A percentile compares a stretch with the other conserved stretches of the same genome.
These are phyloP conservation scores for Exophiala viscosa DNA, from an alignment of 2,329 filamentous ascomycete genomes.

Conservation along the genomic window DNA sequence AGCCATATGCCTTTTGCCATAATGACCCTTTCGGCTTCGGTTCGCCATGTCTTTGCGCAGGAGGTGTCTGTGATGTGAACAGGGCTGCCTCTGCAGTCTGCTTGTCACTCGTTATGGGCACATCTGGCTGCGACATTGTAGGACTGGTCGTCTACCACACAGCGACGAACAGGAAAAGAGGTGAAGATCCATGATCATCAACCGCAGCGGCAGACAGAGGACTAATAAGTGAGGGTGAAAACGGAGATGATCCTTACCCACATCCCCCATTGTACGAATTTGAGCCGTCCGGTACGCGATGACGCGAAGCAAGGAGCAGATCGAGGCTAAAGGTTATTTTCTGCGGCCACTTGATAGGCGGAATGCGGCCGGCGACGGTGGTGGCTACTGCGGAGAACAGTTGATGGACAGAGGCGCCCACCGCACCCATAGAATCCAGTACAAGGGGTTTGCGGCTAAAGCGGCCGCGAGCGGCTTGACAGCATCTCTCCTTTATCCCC, in stretches of 20 bases:
- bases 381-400: neutral
- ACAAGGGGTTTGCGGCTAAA: too few relatives aligned
- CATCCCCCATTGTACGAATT: slow-evolving; percentile 1
- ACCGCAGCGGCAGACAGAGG: neutral
- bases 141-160: slow-evolving; percentile 1
- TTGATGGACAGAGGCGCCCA: neutral
- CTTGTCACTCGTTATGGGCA: neutral
- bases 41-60: slow-evolving; percentile 1
- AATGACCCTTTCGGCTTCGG: slow-evolving; percentile 1
- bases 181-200: slow-evolving; percentile 1
- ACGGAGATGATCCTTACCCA: neutral
- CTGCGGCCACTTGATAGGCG: slow-evolving; percentile 1
- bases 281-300: slow-evolving; percentile 10
- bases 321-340: neutral
- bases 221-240: neutral
- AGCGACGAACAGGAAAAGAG: neutral
- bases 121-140: slow-evolving; percentile 13
- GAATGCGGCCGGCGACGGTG: slow-evolving; percentile 5
- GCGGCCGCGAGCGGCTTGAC: too few relatives aligned
- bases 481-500: too few relatives aligned
- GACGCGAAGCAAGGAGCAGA: slow-evolving; percentile 10
- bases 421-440: too few relatives aligned
- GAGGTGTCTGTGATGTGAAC: neutral
- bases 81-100: neutral
- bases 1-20: slow-evolving; percentile 10